Evolutionary conservation across 495 filamentous ascomycete species (phyloP).

Genomic region (Annulohypoxylon stygium): DNA sequence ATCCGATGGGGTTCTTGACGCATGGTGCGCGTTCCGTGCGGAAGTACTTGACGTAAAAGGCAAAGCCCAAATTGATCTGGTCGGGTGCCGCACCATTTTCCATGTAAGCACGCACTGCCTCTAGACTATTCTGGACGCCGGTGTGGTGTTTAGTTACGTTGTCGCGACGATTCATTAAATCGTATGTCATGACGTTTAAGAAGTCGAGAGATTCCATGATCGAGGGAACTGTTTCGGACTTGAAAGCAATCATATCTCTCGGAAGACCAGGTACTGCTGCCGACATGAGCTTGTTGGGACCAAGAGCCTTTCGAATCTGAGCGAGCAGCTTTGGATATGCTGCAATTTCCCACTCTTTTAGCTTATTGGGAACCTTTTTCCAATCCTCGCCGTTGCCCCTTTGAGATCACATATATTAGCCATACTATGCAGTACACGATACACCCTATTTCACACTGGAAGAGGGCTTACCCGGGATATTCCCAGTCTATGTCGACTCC

Average conservation of each 20-base stretch:
- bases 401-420: constrained; percentile 12
- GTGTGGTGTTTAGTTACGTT: constrained; percentile 76
- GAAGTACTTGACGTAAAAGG: constrained; percentile 82
- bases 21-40: constrained; percentile 66
- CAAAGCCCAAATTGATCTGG: constrained; percentile 79
- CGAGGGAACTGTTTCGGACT: constrained; percentile 68
- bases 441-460: neutral
- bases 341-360: constrained; percentile 71
- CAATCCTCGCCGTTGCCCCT: constrained; percentile 84
- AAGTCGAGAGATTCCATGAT: constrained; percentile 77
- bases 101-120: constrained; percentile 71
- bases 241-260: constrained; percentile 81
- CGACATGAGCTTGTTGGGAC: constrained; percentile 71
- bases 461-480: constrained; percentile 70
- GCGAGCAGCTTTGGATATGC: constrained; percentile 74
- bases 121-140: constrained; percentile 66
- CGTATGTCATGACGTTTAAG: constrained; percentile 85
- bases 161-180: constrained; percentile 82
- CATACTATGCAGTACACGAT: neutral
- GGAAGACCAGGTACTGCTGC: constrained; percentile 77
- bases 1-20: constrained; percentile 69
- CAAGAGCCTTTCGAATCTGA: constrained; percentile 71
- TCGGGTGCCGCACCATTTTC: constrained; percentile 66
- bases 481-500: constrained; percentile 83
- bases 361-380: constrained; percentile 73